Percentiles rank a stretch among this genome's conserved stretches.
These are phyloP conservation scores for Speleostelium caveatum DNA, from an alignment of 78 protist genomes.

Conservation along the genomic window DNA sequence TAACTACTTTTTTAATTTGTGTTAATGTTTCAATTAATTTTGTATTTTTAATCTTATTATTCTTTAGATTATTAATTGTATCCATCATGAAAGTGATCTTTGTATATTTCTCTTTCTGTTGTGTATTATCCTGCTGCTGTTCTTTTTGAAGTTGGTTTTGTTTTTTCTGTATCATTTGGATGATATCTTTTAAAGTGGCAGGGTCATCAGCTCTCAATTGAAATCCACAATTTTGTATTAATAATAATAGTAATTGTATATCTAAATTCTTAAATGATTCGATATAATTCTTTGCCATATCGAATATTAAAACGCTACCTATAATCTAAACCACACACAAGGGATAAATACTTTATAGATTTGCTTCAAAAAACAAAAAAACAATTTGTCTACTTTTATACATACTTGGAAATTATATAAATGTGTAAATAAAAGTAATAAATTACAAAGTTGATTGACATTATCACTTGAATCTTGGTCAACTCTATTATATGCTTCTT, in stretches of 20 bases:
- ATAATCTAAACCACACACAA: background rate
- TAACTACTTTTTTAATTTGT: conserved; percentile 31
- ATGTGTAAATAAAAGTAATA: conserved; percentile 41
- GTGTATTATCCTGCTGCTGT: background rate
- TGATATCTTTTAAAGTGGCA: conserved; percentile 61
- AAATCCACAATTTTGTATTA: conserved; percentile 69
- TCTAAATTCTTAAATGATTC: conserved; percentile 47
- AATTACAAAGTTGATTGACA: conserved; percentile 10
- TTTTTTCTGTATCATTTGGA: conserved; percentile 56
- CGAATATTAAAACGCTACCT: conserved; percentile 41
- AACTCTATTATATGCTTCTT: background rate
- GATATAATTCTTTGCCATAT: conserved; percentile 46
- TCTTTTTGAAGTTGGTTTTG: conserved; percentile 3
- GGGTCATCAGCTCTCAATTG: conserved; percentile 82
- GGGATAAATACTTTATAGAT: background rate
- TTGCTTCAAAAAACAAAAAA: background rate
- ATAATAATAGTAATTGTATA: conserved; percentile 44
- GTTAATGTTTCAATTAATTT: conserved; percentile 50
- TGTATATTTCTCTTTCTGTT: background rate
- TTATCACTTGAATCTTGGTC: background rate
- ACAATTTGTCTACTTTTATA: background rate
- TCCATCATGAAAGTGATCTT: conserved; percentile 70
- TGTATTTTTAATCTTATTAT: conserved; percentile 53
- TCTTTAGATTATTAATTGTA: conserved; percentile 72
- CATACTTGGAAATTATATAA: conserved; percentile 73